These are phyloP conservation scores for Geotrichum bryndzae DNA, from an alignment of 1,139 yeast genomes.

Conservation along the genomic window DNA sequence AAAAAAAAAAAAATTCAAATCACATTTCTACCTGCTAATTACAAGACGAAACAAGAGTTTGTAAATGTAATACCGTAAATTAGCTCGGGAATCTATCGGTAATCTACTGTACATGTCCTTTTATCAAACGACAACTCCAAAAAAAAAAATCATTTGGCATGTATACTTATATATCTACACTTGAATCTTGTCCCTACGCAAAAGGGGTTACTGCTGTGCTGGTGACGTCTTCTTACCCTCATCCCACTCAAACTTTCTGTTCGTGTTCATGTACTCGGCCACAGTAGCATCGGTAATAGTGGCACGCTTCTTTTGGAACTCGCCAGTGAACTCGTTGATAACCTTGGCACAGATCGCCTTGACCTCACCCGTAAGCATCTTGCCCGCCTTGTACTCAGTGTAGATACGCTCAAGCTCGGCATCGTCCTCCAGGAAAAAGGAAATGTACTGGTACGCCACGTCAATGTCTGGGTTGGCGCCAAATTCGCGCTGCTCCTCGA, in stretches of 20 bases:
- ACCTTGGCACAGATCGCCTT: conserved; percentile 80
- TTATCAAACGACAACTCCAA: too few relatives aligned
- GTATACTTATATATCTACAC: too few relatives aligned
- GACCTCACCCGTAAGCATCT: conserved; percentile 85
- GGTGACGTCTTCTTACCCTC: conserved; percentile 19
- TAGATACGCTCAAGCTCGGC: conserved; percentile 60
- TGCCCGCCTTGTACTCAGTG: conserved; percentile 70
- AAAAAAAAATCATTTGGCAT: neutral
- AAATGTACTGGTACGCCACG: conserved; percentile 87
- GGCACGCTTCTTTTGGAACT: conserved; percentile 74
- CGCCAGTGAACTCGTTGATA: conserved; percentile 69
- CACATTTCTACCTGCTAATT: too few relatives aligned
- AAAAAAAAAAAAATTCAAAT: too few relatives aligned
- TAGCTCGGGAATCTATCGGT: too few relatives aligned
- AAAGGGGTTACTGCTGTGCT: neutral
- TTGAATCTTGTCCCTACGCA: neutral
- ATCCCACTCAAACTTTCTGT: conserved; percentile 71
- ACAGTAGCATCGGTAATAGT: conserved; percentile 62
- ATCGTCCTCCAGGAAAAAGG: conserved; percentile 87
- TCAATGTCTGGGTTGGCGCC: conserved; percentile 97
- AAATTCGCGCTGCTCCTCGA: conserved; percentile 79
- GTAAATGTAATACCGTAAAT: too few relatives aligned
- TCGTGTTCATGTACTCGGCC: conserved; percentile 70
- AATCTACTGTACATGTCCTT: too few relatives aligned
- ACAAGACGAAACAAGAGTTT: too few relatives aligned